Base-by-base conservation (phyloP, 2,329 filamentous ascomycete genomes). In the Fusarium sp. region DNA sequence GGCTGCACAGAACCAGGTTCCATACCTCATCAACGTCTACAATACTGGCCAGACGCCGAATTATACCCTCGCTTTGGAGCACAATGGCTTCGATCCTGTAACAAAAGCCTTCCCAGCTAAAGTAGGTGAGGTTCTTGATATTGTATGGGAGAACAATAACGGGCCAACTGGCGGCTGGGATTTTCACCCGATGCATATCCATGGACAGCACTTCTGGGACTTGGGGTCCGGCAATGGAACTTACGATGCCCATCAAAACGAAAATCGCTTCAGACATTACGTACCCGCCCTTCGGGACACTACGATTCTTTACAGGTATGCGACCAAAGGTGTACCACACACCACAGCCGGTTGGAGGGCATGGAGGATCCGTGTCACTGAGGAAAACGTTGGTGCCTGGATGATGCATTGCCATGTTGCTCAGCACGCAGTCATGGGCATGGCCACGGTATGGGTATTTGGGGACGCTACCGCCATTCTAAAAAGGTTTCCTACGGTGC, bases 321-420 rank as follows among this genome's bases (percentile, higher is more conserved):
- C 78, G 0, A 71, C 80, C 5, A 83, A 82, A 27, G 85, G 84
- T 0, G 71, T 71, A 3, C 78, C 84, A 0, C 80, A 84, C 5
- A 77, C 82, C 7, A 84, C 83, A 2, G 82, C 84, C 0, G 89
- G 90, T 0, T 92, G 90, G 90, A 82, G 90, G 22, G 90, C 85
- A 0, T 92, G 90, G 90, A 82, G 90, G 11, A 79, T 91, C 1
- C 76, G 82, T 6, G 78, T 87, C 1, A 73, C 67, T 0, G 60
- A 73, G 11, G 78, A 82, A 2, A 82, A 88, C 5, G 86, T 91
- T 0, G 90, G 89, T 0, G 88, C 88, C 4, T 91, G 88, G 88
- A 88, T 91, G 87, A 82, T 91, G 70, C 89, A 91, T 77, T 91
- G 89, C 70, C 89, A 91, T 77, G 85, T 88, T 17, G 71, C 88